Evolutionary conservation across 495 filamentous ascomycete species (phyloP).

Genomic region (Rostrohypoxylon terebratum): DNA sequence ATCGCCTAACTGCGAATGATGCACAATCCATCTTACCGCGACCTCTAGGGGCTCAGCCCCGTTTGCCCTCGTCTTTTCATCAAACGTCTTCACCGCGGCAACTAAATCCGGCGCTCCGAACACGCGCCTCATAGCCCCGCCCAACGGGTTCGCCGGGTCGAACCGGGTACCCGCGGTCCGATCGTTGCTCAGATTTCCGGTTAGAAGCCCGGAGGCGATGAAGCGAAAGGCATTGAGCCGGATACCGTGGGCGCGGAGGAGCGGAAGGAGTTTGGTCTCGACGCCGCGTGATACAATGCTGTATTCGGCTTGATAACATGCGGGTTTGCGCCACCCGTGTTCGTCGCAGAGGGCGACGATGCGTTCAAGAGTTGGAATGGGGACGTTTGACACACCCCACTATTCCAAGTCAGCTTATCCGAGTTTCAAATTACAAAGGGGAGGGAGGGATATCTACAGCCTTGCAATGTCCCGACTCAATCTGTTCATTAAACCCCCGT

Average conservation of each 20-base stretch:
- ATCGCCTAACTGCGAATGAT: slow-evolving; percentile 62
- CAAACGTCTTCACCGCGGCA: slow-evolving; percentile 60
- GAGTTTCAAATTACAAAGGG: neutral
- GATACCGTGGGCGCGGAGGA: slow-evolving; percentile 62
- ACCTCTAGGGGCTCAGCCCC: slow-evolving; percentile 63
- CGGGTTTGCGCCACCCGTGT: slow-evolving; percentile 55
- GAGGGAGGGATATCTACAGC: slow-evolving; percentile 26
- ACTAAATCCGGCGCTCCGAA: slow-evolving; percentile 58
- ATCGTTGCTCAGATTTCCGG: slow-evolving; percentile 51
- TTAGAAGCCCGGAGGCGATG: slow-evolving; percentile 60
- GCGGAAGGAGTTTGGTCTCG: slow-evolving; percentile 55
- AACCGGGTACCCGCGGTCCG: slow-evolving; percentile 58
- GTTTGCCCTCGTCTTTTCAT: slow-evolving; percentile 55
- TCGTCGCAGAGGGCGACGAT: slow-evolving; percentile 55
- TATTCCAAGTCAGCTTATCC: neutral
- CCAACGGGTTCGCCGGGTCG: slow-evolving; percentile 44
- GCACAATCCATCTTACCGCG: slow-evolving; percentile 67
- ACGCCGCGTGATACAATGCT: slow-evolving; percentile 54
- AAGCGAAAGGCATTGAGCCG: slow-evolving; percentile 61
- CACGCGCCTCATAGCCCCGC: slow-evolving; percentile 53
- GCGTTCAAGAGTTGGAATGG: slow-evolving; percentile 43
- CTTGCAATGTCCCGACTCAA: slow-evolving; percentile 43
- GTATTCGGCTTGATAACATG: slow-evolving; percentile 59
- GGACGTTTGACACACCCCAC: slow-evolving; percentile 60
- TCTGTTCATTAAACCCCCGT: slow-evolving; percentile 49